Base-by-base conservation (phyloP, 139 green algal genomes). In the Chlamydomonas schloesseri region DNA sequence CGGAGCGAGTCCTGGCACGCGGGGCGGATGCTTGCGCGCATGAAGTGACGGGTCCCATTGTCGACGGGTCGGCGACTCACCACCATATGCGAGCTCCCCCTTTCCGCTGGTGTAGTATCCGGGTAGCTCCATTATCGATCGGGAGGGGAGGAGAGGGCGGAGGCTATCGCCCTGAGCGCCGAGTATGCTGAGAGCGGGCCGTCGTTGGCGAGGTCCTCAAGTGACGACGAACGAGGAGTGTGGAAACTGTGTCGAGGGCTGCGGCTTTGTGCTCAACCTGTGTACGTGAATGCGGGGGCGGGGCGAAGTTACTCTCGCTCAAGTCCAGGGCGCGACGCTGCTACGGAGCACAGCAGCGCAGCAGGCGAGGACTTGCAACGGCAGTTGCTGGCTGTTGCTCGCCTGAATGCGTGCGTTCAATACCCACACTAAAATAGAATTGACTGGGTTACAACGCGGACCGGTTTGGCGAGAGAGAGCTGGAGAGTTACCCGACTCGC, bases 101-200 rank as follows among this genome's bases (percentile, higher is more conserved):
- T 58, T 85, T 23, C 47, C 76, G 62, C 55, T 62, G 58, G 13
- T 55, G 67, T 77, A 76, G 26, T 69, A 76, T 11, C 42, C 37
- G 28, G 77, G 77, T 8, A 84, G 42, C 18, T 85, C 79, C 79
- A 85, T 85, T 14, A 13, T 10, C 6, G 33, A 33, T 31, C 23
- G 37, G 21, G 23, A 47, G 18, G 1, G 10, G 46, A 68, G 11
- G 29, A 29, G 28, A 50, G 53, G 42, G 42, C 42, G 42, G n/a
- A 13, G 42, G 42, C 42, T 50, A 50, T 50, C 42, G 42, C 42
- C 42, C 42, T 5, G 42, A 13, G 5, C 42, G 42, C 42, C 42
- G 42, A 50, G 42, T 50, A n/a, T n/a, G n/a, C 42, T 50, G 42
- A 50, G 42, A 50, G 42, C 42, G 42, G 42, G 42, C 42, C 42